These are phyloP conservation scores for Boletus rufocinnamomeus DNA, from an alignment of 768 basidiomycete species.

Conservation along the genomic window DNA sequence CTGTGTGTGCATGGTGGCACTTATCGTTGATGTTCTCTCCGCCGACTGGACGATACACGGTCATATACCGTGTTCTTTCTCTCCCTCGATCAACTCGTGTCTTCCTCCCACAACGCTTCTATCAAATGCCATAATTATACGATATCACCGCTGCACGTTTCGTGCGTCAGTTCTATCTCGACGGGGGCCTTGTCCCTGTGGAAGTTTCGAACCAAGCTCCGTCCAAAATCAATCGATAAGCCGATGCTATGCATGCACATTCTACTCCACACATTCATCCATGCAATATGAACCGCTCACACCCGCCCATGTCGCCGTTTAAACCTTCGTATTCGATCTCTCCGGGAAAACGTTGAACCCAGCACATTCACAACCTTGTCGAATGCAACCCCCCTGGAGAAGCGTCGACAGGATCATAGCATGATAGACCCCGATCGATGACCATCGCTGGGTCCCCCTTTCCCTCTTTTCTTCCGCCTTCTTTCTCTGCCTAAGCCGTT, in stretches of 20 bases:
- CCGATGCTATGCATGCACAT: neutral
- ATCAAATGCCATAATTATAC: conserved; percentile 22
- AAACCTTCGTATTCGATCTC: conserved; percentile 1
- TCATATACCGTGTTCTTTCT: conserved; percentile 9
- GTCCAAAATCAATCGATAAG: conserved; percentile 5
- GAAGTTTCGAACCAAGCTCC: conserved; percentile 6
- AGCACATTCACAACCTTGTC: neutral
- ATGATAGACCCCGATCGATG: neutral
- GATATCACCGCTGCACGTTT: conserved; percentile 19
- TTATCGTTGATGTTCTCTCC: neutral
- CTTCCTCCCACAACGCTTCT: conserved; percentile 29
- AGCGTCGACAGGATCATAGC: neutral
- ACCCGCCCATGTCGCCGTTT: neutral
- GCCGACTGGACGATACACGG: conserved; percentile 13
- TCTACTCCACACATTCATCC: neutral
- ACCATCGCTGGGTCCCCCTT: neutral
- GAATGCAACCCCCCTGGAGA: neutral
- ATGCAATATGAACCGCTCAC: conserved; percentile 1
- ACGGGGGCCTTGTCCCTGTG: conserved; percentile 14
- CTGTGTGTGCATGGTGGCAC: neutral
- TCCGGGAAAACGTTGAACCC: conserved; percentile 6
- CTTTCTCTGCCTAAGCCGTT: conserved; percentile 6
- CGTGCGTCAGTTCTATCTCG: conserved; percentile 8
- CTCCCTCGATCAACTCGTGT: conserved; percentile 16
- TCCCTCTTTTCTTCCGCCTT: neutral